These are phyloP conservation scores for Celoporthe dispersa DNA, from an alignment of 2,329 filamentous ascomycete genomes.

Conservation along the genomic window DNA sequence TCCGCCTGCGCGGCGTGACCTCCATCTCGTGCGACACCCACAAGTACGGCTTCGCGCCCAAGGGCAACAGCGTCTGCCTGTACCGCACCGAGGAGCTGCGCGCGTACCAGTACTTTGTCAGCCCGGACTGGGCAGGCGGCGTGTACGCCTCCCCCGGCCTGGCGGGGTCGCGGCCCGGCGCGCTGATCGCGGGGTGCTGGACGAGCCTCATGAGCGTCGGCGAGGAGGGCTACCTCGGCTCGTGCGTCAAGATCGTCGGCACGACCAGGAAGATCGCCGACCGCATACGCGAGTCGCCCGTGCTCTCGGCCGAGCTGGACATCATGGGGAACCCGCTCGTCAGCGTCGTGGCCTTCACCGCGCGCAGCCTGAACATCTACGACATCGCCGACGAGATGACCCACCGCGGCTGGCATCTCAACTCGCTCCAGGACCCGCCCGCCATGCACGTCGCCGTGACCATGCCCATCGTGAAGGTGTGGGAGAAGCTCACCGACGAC, in stretches of 20 bases:
- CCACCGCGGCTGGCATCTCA: conserved; percentile 89
- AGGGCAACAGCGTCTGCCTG: conserved; percentile 91
- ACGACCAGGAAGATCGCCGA: conserved; percentile 81
- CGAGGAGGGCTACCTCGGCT: conserved; percentile 83
- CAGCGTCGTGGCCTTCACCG: conserved; percentile 85
- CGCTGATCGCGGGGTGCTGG: conserved; percentile 96
- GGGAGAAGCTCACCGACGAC: conserved; percentile 79
- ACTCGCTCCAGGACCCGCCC: conserved; percentile 87
- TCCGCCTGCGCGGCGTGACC: conserved; percentile 90
- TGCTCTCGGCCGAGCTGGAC: conserved; percentile 73
- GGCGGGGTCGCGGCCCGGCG: conserved; percentile 88
- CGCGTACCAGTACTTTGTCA: conserved; percentile 95
- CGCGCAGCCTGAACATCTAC: conserved; percentile 87
- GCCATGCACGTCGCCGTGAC: conserved; percentile 96
- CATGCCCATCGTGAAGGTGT: conserved; percentile 78
- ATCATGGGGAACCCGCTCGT: conserved; percentile 86
- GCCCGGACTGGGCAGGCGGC: conserved; percentile 91
- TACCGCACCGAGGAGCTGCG: conserved; percentile 82
- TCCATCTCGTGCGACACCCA: conserved; percentile 97
- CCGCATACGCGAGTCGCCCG: conserved; percentile 71
- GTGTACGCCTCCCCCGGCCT: conserved; percentile 94
- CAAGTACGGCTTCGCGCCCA: conserved; percentile 98
- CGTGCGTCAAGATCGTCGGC: conserved; percentile 87
- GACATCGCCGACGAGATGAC: conserved; percentile 91
- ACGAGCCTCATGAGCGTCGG: conserved; percentile 87